phyloP scores from a whole-genome alignment of 345 rosid genomes.

The Cardamine chenopodiifolia region DNA sequence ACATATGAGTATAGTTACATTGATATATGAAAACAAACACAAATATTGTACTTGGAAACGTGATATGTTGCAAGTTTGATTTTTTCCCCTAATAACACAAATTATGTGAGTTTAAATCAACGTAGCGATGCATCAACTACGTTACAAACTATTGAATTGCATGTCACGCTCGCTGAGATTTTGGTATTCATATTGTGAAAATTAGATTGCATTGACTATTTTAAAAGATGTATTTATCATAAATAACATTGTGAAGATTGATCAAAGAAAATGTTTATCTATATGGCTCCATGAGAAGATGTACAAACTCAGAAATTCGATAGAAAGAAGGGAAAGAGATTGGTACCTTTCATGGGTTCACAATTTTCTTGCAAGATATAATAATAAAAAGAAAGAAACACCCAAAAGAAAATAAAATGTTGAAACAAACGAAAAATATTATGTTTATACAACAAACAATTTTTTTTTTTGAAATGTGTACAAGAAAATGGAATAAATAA shows the following conservation, averaged over 20 bases:
- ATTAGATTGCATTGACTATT: not conserved
- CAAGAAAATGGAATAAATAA: not conserved
- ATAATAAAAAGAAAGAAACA: not conserved
- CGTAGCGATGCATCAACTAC: not conserved
- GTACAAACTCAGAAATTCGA: not conserved
- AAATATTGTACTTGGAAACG: not conserved
- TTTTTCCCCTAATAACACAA: not conserved
- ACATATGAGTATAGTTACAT: not conserved
- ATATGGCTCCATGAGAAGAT: not conserved
- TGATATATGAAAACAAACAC: not conserved
- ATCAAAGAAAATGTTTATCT: not conserved
- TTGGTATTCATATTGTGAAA: not conserved
- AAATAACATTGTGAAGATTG: constrained; percentile 1
- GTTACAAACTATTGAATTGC: not conserved
- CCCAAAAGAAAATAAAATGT: constrained; percentile 24
- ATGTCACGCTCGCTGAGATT: not conserved
- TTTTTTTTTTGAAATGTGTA: constrained; percentile 9
- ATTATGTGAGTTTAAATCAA: not conserved
- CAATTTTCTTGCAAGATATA: constrained; percentile 13
- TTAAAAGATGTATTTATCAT: not conserved
- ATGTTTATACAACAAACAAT: constrained; percentile 26
- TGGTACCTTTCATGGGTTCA: constrained; percentile 42
- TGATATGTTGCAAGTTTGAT: not conserved
- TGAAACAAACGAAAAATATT: constrained; percentile 17
- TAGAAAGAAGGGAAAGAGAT: not conserved